A percentile compares a stretch with the other conserved stretches of the same genome.
Conservation (phyloP, 306 rosid species). For the Cicer chorassanicum region DNA sequence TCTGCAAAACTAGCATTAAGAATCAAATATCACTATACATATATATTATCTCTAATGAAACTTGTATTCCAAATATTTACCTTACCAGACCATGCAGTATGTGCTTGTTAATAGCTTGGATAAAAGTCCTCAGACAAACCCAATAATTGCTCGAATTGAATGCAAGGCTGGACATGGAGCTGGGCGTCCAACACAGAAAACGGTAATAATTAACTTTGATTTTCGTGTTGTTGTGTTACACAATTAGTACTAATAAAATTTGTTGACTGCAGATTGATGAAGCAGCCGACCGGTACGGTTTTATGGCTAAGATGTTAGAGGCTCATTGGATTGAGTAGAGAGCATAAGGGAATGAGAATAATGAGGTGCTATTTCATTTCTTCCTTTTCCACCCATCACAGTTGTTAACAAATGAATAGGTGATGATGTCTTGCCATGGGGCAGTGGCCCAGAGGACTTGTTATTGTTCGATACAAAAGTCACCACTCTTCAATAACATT, state of each 20-base stretch:
- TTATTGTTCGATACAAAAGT: neutral
- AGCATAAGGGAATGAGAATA: neutral
- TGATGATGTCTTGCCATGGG: neutral
- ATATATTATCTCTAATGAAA: no score
- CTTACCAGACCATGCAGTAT: conserved; percentile 78
- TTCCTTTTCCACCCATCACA: neutral
- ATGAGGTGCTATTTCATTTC: neutral
- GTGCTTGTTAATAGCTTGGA: conserved; percentile 70
- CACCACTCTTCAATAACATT: neutral
- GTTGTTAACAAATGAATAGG: neutral
- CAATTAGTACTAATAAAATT: neutral
- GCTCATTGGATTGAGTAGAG: conserved; percentile 51
- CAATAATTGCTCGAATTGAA: conserved; percentile 91
- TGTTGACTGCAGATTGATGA: conserved; percentile 54
- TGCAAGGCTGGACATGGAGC: conserved; percentile 83
- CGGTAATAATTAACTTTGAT: conserved; percentile 48
- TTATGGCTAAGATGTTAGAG: conserved; percentile 56
- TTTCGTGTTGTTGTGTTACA: neutral
- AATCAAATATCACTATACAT: no score
- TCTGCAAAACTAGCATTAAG: no score
- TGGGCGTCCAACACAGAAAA: conserved; percentile 92
- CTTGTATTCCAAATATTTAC: neutral
- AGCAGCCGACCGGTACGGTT: conserved; percentile 56
- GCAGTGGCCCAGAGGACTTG: neutral
- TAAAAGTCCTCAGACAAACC: conserved; percentile 83